Percentiles rank a stretch among this genome's conserved stretches.
Evolutionary conservation across 164 flowering plant genomes (phyloP).

Genomic region (Dillenia suffruticosa): DNA sequence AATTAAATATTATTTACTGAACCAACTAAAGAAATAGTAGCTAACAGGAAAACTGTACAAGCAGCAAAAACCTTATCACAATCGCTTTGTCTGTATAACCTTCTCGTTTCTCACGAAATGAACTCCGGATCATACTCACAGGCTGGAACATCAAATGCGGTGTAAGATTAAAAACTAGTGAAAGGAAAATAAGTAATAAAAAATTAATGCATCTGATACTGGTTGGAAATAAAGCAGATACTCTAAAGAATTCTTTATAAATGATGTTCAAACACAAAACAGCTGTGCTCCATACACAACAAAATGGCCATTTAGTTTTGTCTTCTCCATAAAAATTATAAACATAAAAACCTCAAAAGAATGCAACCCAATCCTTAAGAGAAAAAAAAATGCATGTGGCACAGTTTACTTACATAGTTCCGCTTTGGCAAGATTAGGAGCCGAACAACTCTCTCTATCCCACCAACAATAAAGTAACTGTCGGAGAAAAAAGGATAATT

Average conservation of each 20-base stretch:
- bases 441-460: constrained; percentile 82
- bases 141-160: constrained; percentile 46
- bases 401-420: constrained; percentile 63
- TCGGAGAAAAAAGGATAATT: neutral
- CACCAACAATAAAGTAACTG: constrained; percentile 81
- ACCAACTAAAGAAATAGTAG: neutral
- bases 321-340: no score
- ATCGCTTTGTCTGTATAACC: constrained; percentile 92
- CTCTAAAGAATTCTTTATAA: neutral
- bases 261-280: no score
- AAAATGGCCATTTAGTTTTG: no score
- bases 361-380: no score
- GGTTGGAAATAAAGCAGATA: no score
- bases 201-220: neutral
- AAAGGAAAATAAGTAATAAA: neutral
- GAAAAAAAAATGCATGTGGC: neutral
- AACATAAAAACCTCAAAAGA: no score
- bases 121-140: constrained; percentile 52
- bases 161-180: constrained; percentile 1
- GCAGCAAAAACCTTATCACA: constrained; percentile 54
- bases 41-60: neutral
- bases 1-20: no score
- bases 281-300: no score
- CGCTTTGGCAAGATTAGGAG: constrained; percentile 65
- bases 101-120: constrained; percentile 63